Percentiles rank a stretch among this genome's conserved stretches.
phyloP scores from a whole-genome alignment of 768 basidiomycete genomes.

The Artomyces pyxidatus region DNA sequence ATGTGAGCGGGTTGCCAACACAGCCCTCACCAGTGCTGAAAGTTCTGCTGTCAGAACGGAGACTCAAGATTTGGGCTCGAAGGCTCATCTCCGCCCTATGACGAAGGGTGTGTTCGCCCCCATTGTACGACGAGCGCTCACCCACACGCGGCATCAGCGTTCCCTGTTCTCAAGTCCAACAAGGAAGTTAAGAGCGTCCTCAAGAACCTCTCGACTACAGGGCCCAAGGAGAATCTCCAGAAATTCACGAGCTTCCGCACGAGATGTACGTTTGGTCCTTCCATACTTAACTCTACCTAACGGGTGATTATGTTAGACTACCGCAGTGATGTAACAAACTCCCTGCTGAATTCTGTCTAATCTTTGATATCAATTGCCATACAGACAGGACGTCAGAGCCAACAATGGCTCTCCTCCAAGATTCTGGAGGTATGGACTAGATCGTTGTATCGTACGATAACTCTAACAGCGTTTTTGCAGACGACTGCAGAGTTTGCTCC shows the following conservation, averaged over 20 bases:
- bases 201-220: constrained; percentile 57
- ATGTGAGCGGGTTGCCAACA: too few relatives aligned
- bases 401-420: constrained; percentile 65
- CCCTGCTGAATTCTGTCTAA: constrained; percentile 8
- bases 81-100: neutral
- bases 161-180: constrained; percentile 53
- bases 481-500: constrained; percentile 58
- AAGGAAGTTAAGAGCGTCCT: constrained; percentile 52
- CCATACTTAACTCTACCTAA: constrained; percentile 18
- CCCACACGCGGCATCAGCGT: constrained; percentile 34
- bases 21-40: too few relatives aligned
- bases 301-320: constrained; percentile 39
- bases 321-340: constrained; percentile 54
- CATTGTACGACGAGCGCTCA: neutral
- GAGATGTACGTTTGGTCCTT: constrained; percentile 44
- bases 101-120: neutral
- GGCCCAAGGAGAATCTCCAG: constrained; percentile 54
- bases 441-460: too few relatives aligned
- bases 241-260: constrained; percentile 68
- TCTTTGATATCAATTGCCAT: neutral
- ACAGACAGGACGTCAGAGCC: constrained; percentile 72
- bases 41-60: constrained; percentile 15
- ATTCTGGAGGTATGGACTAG: constrained; percentile 49
- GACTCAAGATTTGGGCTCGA: constrained; percentile 9
- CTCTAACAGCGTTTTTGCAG: too few relatives aligned